Conservation (phyloP, 1,139 yeast species). For the Geotrichum aggregatum region DNA sequence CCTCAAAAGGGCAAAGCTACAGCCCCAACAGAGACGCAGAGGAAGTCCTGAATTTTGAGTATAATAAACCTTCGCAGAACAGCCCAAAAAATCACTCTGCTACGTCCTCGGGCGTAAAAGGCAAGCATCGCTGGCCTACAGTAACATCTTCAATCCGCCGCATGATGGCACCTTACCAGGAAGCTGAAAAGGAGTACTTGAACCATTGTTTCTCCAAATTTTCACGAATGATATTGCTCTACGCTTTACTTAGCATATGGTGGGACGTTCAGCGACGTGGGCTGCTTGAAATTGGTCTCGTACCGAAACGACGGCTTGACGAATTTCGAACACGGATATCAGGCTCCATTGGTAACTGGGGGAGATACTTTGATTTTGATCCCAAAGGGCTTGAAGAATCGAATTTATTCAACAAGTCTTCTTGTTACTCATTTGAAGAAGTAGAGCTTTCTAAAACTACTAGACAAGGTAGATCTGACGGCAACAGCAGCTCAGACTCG, state of each 20-base stretch:
- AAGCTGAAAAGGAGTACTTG: conserved; percentile 39
- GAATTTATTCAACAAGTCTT: too few species aligned
- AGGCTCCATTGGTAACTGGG: conserved; percentile 42
- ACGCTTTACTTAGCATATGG: conserved; percentile 42
- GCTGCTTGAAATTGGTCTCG: conserved; percentile 38
- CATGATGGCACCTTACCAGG: conserved; percentile 40
- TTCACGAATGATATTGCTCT: conserved; percentile 41
- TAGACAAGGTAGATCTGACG: conserved; percentile 6
- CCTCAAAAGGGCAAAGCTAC: conserved; percentile 28
- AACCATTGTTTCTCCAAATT: conserved; percentile 43
- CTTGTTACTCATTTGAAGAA: too few species aligned
- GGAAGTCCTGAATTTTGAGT: too few species aligned
- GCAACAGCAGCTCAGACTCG: too few species aligned
- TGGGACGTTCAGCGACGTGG: conserved; percentile 41
- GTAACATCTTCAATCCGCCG: conserved; percentile 41
- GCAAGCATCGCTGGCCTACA: conserved; percentile 43
- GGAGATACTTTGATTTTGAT: conserved; percentile 42
- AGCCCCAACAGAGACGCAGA: conserved; percentile 15
- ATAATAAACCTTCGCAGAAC: too few species aligned
- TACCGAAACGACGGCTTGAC: conserved; percentile 34
- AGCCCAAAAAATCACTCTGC: conserved; percentile 8
- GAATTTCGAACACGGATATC: conserved; percentile 37
- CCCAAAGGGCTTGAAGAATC: neutral
- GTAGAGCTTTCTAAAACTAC: too few species aligned
- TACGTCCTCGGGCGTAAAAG: conserved; percentile 20